Conservation (phyloP, 176 grass and related monocot genomes). For the Otatea glauca region DNA sequence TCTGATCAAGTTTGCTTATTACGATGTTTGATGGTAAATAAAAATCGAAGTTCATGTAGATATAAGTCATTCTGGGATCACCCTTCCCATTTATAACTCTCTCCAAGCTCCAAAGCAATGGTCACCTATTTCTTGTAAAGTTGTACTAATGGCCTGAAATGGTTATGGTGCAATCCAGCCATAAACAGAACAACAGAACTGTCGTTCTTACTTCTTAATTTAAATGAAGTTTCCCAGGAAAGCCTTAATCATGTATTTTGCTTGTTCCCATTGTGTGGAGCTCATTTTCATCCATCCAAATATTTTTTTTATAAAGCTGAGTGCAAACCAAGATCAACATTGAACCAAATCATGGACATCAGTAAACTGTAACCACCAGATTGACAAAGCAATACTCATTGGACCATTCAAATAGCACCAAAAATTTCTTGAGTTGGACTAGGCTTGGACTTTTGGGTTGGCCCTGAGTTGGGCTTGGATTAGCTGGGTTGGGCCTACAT, state of each 20-base stretch:
- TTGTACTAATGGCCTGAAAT: neutral
- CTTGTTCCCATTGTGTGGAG: neutral
- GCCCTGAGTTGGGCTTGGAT: neutral
- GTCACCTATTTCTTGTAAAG: neutral
- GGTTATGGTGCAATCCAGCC: neutral
- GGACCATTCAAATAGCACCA: conserved; percentile 1
- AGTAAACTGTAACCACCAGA: neutral
- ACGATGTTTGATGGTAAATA: neutral
- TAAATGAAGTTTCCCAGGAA: neutral
- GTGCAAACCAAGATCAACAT: neutral
- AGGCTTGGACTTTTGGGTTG: conserved; percentile 18
- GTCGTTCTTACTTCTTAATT: neutral
- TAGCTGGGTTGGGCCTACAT: no score
- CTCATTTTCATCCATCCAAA: conserved; percentile 24
- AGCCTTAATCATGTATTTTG: neutral
- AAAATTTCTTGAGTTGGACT: neutral
- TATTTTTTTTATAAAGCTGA: neutral
- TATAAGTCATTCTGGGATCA: neutral
- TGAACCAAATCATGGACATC: conserved; percentile 6
- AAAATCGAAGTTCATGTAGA: neutral
- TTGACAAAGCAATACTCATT: neutral
- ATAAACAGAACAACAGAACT: neutral
- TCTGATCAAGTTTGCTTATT: neutral
- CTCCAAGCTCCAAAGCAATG: neutral
- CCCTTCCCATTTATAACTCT: neutral